Evolutionary conservation across 306 rosid genomes (phyloP), one percentile per base, ranked within the genome.

Genomic region (Prosopis cineraria): DNA sequence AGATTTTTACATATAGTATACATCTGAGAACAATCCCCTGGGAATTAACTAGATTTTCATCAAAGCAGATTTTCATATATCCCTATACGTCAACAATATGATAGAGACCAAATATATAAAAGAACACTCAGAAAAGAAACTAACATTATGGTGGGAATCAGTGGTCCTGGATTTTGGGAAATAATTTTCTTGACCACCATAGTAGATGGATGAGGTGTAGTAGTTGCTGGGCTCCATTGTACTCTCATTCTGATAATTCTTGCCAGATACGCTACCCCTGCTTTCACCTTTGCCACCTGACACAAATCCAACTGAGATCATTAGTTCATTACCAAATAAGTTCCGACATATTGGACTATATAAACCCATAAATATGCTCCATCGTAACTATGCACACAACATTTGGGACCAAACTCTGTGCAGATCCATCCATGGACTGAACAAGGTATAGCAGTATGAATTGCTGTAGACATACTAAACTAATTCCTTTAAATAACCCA

Each of bases 171-270:
- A 62, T 73, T 73, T 87, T 3, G 94, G 84, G 77, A 91, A 84
- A 85, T 90, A 91, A 79, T 86, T 90, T 83, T 91, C 97, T 87
- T 89, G 98, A 82, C 96, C 97, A 60, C 97, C 97, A 83, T 93
- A 93, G 77, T 86, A 79, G 85, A 93, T 91, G 34, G 97, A 93
- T 66, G 97, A 91, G 82, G 90, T 90, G 62, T 78, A 89, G 82
- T 81, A 85, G 84, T 86, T 85, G 83, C 87, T 83, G 2, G 92
- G 93, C 45, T 87, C 94, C 83, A 60, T 79, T 24, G 71, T 39
- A 10, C 33, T 55, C 85, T 85, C 89, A 74, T 84, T 88, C 84
- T 82, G 86, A 86, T 88, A 83, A 73, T 77, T 83, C 73, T 83
- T 84, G 77, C 84, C 84, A 60, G 40, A 68, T 72, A 78, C 69